Percentiles rank a stretch among this genome's conserved stretches.
phyloP scores from a whole-genome alignment of 495 filamentous ascomycete genomes.

The Sporormia fimetaria region DNA sequence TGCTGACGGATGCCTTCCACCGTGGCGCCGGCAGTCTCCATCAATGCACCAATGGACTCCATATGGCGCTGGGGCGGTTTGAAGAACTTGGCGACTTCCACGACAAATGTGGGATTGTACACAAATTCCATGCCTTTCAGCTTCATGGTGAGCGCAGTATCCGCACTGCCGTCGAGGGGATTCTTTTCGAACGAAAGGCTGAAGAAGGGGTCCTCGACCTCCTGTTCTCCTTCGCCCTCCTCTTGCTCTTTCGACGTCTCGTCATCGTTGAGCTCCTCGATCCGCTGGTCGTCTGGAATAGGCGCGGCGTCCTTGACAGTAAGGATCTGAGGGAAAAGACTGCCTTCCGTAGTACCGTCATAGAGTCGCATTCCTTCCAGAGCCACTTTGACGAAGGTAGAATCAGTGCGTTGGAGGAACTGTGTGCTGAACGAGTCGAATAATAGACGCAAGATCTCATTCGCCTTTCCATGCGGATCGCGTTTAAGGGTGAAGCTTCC shows the following conservation, averaged over 20 bases:
- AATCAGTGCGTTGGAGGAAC: conserved; percentile 77
- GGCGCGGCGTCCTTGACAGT: conserved; percentile 76
- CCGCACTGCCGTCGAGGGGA: conserved; percentile 81
- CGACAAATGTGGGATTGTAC: conserved; percentile 86
- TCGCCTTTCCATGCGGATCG: conserved; percentile 65
- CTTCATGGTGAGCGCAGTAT: conserved; percentile 79
- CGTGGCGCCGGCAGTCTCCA: conserved; percentile 90
- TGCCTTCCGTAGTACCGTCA: conserved; percentile 85
- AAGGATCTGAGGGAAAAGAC: conserved; percentile 85
- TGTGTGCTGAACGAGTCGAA: conserved; percentile 91
- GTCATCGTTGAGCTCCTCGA: conserved; percentile 50
- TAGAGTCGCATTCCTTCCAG: conserved; percentile 89
- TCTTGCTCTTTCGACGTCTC: conserved; percentile 30
- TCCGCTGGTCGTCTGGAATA: conserved; percentile 38
- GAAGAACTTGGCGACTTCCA: conserved; percentile 87
- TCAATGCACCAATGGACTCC: conserved; percentile 89
- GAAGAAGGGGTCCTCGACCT: conserved; percentile 70
- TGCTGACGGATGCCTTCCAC: conserved; percentile 90
- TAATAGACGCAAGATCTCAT: conserved; percentile 75
- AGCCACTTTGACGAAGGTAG: conserved; percentile 73
- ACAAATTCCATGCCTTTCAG: conserved; percentile 92
- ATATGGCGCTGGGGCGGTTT: conserved; percentile 91
- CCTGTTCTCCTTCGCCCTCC: conserved; percentile 30
- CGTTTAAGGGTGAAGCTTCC: conserved; percentile 89
- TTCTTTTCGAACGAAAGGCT: conserved; percentile 86